Evolutionary conservation across 768 basidiomycete species (phyloP).

Genomic region (Suillus subaureus): DNA sequence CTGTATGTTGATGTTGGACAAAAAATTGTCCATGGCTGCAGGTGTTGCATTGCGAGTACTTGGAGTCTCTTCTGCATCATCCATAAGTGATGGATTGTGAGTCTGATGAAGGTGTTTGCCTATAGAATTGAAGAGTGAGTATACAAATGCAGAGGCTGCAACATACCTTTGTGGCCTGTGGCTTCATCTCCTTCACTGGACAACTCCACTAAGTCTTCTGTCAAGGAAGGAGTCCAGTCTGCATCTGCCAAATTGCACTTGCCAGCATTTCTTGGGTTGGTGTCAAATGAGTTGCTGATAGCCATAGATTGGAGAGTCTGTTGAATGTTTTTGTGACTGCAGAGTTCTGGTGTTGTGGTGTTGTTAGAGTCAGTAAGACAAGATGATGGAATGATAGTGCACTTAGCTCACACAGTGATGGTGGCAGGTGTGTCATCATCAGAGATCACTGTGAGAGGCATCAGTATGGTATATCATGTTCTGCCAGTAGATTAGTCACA

Average conservation of each 20-base stretch:
- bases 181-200: background rate
- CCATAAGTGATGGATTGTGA: background rate
- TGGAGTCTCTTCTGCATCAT: background rate
- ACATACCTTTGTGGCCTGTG: background rate
- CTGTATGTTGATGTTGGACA: too few relatives aligned
- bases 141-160: background rate
- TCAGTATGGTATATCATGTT: background rate
- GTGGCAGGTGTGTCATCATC: background rate
- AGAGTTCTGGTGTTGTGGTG: background rate
- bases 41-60: too few relatives aligned
- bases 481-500: background rate
- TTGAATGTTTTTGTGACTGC: background rate
- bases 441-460: background rate
- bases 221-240: background rate
- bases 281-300: background rate
- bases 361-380: background rate
- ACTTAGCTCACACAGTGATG: background rate
- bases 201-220: background rate
- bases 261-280: background rate
- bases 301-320: background rate
- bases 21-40: too few relatives aligned
- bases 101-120: background rate
- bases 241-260: background rate
- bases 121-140: background rate
- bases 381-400: background rate